phyloP scores from a whole-genome alignment of 345 rosid species.

The Moricandia moricandioides region DNA sequence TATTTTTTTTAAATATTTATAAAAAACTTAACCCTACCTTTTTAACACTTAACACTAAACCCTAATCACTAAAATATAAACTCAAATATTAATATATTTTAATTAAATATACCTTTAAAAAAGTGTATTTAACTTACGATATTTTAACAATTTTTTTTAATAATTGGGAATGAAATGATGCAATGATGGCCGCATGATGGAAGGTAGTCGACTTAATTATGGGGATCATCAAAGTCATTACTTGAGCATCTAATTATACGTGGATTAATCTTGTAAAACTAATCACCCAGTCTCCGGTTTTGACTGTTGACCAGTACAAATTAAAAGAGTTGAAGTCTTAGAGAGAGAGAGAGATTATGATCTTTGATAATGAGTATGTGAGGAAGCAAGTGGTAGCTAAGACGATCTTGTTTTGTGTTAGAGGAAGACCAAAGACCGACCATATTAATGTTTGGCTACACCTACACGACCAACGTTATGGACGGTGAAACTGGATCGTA shows the following conservation, averaged over 20 bases:
- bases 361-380: slow-evolving; percentile 22
- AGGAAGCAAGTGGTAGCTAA: slow-evolving; percentile 30
- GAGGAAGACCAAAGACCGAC: slow-evolving; percentile 30
- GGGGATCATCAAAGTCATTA: background rate
- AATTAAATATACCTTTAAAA: too few species aligned
- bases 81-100: too few species aligned
- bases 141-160: too few species aligned
- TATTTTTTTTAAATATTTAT: too few species aligned
- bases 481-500: slow-evolving; percentile 36
- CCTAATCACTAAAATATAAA: too few species aligned
- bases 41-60: too few species aligned
- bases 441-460: slow-evolving; percentile 23
- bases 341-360: slow-evolving; percentile 19
- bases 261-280: background rate
- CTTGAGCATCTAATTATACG: background rate
- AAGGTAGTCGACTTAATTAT: slow-evolving; percentile 26
- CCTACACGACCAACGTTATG: slow-evolving; percentile 34
- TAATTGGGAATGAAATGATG: background rate
- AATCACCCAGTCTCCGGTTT: slow-evolving; percentile 7
- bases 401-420: slow-evolving; percentile 33
- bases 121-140: too few species aligned
- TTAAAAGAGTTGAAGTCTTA: background rate
- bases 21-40: too few species aligned
- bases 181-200: slow-evolving; percentile 26
- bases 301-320: slow-evolving; percentile 31